A percentile compares a stretch with the other conserved stretches of the same genome.
Evolutionary conservation across 768 basidiomycete species (phyloP).

Genomic region (Candolleomyces aberdarensis): DNA sequence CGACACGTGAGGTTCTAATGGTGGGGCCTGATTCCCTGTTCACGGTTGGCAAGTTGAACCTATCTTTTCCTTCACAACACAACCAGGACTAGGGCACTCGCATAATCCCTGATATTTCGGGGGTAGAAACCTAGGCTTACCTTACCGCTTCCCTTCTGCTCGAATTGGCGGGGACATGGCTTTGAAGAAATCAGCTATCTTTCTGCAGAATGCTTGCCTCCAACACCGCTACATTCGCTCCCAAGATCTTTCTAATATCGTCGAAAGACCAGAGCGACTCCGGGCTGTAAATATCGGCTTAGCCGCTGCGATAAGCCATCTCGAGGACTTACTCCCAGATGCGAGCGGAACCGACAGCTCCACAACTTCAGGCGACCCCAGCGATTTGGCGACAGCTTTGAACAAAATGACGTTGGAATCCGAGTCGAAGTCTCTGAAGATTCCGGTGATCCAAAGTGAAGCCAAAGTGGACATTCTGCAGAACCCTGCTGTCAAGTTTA

Average conservation of each 20-base stretch:
- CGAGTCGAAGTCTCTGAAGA: constrained; percentile 18
- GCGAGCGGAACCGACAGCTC: not conserved
- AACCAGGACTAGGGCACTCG: too few species aligned
- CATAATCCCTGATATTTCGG: too few species aligned
- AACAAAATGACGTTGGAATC: constrained; percentile 21
- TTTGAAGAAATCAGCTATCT: constrained; percentile 28
- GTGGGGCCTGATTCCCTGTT: not conserved
- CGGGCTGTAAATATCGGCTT: constrained; percentile 82
- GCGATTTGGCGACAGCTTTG: constrained; percentile 25
- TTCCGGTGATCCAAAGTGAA: constrained; percentile 50
- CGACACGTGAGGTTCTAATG: not conserved
- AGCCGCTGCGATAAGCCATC: constrained; percentile 70
- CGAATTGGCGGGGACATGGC: not conserved
- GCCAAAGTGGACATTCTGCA: constrained; percentile 53
- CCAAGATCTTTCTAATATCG: constrained; percentile 66
- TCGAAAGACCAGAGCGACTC: constrained; percentile 90
- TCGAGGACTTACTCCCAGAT: constrained; percentile 42
- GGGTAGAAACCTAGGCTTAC: too few species aligned
- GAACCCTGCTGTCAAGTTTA: constrained; percentile 64
- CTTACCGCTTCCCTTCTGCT: too few species aligned
- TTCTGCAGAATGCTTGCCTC: constrained; percentile 71
- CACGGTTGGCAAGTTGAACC: not conserved
- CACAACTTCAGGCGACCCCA: constrained; percentile 10
- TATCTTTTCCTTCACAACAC: not conserved
- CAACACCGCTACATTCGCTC: constrained; percentile 78